Base-by-base conservation (phyloP, 2,329 filamentous ascomycete species). In the Bipolaris gigantea region DNA sequence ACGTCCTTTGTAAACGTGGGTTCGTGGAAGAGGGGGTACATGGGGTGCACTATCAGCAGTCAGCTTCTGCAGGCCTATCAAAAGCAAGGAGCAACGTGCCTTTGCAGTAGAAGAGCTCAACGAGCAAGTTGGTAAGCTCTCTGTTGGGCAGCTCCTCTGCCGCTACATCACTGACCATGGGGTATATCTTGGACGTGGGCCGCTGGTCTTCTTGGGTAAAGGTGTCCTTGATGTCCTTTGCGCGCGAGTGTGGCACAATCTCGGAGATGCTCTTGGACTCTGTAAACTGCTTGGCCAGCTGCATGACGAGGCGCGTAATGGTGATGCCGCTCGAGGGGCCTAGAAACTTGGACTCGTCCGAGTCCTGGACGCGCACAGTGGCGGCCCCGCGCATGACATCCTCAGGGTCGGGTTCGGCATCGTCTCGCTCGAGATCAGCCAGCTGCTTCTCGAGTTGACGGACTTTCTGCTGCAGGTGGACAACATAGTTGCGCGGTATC, bases 311-410 rank as follows among this genome's bases (percentile, higher is more conserved):
- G 27, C 93, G 86, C 11, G 92, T 96, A 79, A 97, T 96, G 69
- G 92, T 90, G 66, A 97, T 96, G 55, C 93, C 94, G 73, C 93
- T 97, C 44, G 92, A 96, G 2, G 94, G 90, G 0, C 94, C 94
- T 2, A 99, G 80, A 71, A 94, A 97, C 59, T 93, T 89, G 15
- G 90, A 87, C 75, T 97, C 93, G 72, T 96, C 91, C 51, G 87
- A 87, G 65, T 93, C 90, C 66, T 89, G 87, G 48, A 97, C 85
- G 39, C 88, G 88, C 64, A 97, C 90, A 62, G 93, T 84, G 23
- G 92, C 92, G 19, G 90, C 90, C 0, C 90, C 89, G 19, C 92
- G 88, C 64, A 97, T 86, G 75, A 97, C 89, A 64, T 94, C 86
- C 73, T 97, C 93, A 19, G 85, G 84, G 70, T 88, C 88, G 38